Percentiles rank a stretch among this genome's conserved stretches.
Evolutionary conservation across 805 yeast genomes (phyloP).

Genomic region (Wickerhamomyces ciferrii): DNA sequence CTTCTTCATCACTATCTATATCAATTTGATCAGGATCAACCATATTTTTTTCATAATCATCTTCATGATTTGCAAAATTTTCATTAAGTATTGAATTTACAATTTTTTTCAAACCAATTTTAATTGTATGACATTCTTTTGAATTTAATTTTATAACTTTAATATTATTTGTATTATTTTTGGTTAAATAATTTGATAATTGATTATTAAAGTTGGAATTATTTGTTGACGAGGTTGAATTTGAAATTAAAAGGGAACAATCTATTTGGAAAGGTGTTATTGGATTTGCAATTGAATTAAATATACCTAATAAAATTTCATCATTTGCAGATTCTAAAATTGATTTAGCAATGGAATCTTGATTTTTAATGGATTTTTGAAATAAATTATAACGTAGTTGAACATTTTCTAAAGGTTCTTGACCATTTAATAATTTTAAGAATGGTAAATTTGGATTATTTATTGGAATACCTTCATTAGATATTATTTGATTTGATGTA

Average conservation of each 20-base stretch:
- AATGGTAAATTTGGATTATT: conserved; percentile 6
- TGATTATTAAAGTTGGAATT: conserved; percentile 11
- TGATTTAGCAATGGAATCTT: conserved; percentile 7
- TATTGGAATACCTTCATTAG: conserved; percentile 12
- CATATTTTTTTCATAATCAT: not conserved
- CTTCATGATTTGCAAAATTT: not conserved
- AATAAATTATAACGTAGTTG: conserved; percentile 11
- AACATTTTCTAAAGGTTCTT: conserved; percentile 11
- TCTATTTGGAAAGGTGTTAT: conserved; percentile 8
- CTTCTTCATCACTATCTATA: conserved; percentile 2
- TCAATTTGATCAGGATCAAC: no score
- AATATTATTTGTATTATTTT: conserved; percentile 2
- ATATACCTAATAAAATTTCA: conserved; percentile 9
- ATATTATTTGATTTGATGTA: conserved; percentile 1
- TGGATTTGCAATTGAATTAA: not conserved
- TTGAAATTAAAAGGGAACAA: conserved; percentile 14
- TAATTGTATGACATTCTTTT: conserved; percentile 22
- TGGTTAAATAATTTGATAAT: conserved; percentile 6
- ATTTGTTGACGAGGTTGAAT: conserved; percentile 18
- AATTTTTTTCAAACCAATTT: conserved; percentile 15
- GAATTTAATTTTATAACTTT: conserved; percentile 16
- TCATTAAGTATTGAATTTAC: conserved; percentile 10
- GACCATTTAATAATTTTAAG: conserved; percentile 11
- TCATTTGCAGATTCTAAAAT: conserved; percentile 14
- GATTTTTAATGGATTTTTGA: conserved; percentile 7